Evolutionary conservation across 495 filamentous ascomycete genomes (phyloP), one percentile per base, ranked within the genome.

Genomic region (Aspergillus panamensis): DNA sequence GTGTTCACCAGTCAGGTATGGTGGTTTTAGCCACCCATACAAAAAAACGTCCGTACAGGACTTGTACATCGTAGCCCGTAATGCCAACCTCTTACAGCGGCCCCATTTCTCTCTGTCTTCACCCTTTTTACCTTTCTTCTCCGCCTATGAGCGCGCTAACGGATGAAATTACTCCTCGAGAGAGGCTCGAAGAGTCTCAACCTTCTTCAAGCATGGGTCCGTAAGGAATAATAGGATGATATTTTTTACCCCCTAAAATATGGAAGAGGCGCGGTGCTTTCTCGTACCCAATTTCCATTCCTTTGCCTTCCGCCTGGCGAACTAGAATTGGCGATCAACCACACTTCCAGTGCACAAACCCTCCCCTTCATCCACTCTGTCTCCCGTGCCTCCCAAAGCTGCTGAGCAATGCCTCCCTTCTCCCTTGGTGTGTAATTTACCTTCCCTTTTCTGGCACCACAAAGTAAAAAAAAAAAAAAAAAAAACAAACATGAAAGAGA

Each of bases 301-400:
- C 69, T 66, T 66, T 66, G 49, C 62, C 60, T 65, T 69, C 62
- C 58, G 25, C 53, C 56, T 60, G 62, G 65, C 64, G 53, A 60
- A 62, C 60, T 53, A 62, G 54, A 63, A 65, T 62, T 67, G 64
- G 58, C 58, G 66, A 73, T 67, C 65, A 71, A 66, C 67, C 65
- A 71, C 68, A 58, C 35, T 39, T 39, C 58, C 54, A 61, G 62
- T 64, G 66, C 68, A 66, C 70, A 69, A 68, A 59, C 64, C 65
- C 61, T 25, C 25, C 56, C 58, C 30, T 59, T 55, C 30, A 48
- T 43, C 44, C 55, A 53, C 48, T 54, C 43, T 53, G 25, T 25
- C 57, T 59, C 68, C 61, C 66, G 65, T 65, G 63, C 65, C 66
- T 67, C 62, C 60, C 59, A 62, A 53, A 48, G 48, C 51, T 61